Percentiles rank a stretch among this genome's conserved stretches.
These are phyloP conservation scores for Tylopilus orsonianus DNA, from an alignment of 1,284 basidiomycete species.

Conservation along the genomic window DNA sequence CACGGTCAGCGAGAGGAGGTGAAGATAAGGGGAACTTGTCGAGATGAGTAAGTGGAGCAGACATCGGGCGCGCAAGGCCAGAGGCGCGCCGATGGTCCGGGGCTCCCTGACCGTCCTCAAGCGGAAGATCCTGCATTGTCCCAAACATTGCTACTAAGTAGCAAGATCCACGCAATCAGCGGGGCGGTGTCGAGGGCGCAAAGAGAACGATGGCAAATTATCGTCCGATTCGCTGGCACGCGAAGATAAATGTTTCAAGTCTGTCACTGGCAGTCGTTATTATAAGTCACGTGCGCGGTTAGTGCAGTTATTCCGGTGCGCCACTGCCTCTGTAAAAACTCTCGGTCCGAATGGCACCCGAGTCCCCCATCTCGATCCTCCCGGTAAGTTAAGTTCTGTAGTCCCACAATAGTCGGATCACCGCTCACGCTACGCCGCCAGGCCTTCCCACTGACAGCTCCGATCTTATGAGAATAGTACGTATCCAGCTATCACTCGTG, in stretches of 20 bases:
- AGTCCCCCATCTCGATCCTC: slow-evolving; percentile 1
- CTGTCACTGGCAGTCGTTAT: not conserved
- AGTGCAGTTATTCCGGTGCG: not conserved
- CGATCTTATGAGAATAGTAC: slow-evolving; percentile 6
- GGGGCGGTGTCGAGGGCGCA: not conserved
- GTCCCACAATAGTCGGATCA: slow-evolving; percentile 15
- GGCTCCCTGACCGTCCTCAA: not conserved
- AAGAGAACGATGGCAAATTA: too few relatives aligned
- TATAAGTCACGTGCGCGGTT: too few relatives aligned
- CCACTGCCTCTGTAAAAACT: not conserved
- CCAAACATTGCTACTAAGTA: not conserved
- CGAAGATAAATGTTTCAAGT: too few relatives aligned
- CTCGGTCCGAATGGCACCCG: not conserved
- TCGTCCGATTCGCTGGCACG: too few relatives aligned
- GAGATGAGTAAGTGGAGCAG: slow-evolving; percentile 13
- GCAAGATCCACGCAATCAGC: not conserved
- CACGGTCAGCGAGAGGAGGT: not conserved
- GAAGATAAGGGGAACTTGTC: too few relatives aligned
- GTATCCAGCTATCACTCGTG: not conserved
- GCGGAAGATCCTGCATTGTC: not conserved
- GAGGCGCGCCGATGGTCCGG: not conserved
- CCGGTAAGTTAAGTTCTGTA: not conserved
- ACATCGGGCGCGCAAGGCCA: slow-evolving; percentile 9
- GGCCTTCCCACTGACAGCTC: not conserved
- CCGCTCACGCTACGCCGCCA: slow-evolving; percentile 1